A percentile compares a stretch with the other conserved stretches of the same genome.
These are phyloP conservation scores for Phytophthora capsici DNA, from an alignment of 352 stramenopile species.

Conservation along the genomic window DNA sequence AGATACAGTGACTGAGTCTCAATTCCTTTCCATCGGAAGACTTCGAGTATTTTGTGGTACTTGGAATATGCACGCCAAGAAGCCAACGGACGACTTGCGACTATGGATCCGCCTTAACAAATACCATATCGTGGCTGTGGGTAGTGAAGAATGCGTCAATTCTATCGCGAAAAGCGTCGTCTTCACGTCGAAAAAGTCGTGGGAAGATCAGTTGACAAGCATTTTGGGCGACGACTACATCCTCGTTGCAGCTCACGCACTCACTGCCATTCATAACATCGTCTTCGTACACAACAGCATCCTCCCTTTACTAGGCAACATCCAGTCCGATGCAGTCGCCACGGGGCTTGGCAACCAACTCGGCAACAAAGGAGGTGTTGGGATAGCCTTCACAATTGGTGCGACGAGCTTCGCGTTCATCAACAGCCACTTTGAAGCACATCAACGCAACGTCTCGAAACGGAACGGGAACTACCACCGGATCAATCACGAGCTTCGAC, in stretches of 20 bases:
- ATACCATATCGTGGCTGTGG: slow-evolving; percentile 90
- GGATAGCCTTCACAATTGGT: slow-evolving; percentile 84
- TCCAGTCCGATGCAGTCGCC: slow-evolving; percentile 91
- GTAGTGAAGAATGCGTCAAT: slow-evolving; percentile 95
- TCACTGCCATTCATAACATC: slow-evolving; percentile 94
- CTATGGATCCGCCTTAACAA: slow-evolving; percentile 77
- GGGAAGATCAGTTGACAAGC: slow-evolving; percentile 67
- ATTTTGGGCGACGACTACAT: slow-evolving; percentile 87
- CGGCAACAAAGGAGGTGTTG: slow-evolving; percentile 96
- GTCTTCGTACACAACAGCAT: slow-evolving; percentile 93
- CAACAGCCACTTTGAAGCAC: slow-evolving; percentile 94
- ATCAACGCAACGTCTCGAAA: slow-evolving; percentile 88
- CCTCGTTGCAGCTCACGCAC: slow-evolving; percentile 88
- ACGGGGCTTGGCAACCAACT: slow-evolving; percentile 95
- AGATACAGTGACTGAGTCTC: slow-evolving; percentile 37
- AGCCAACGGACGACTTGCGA: slow-evolving; percentile 59
- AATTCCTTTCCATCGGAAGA: slow-evolving; percentile 50
- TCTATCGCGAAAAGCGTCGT: slow-evolving; percentile 93
- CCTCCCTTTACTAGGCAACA: slow-evolving; percentile 81
- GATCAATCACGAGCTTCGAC: slow-evolving; percentile 78
- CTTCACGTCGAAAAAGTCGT: slow-evolving; percentile 91
- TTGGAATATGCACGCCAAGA: slow-evolving; percentile 89
- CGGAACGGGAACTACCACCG: slow-evolving; percentile 92
- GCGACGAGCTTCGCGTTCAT: slow-evolving; percentile 92
- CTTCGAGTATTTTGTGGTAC: slow-evolving; percentile 83